Evolutionary conservation across 345 rosid species (phyloP).

Genomic region (Populus euphratica): DNA sequence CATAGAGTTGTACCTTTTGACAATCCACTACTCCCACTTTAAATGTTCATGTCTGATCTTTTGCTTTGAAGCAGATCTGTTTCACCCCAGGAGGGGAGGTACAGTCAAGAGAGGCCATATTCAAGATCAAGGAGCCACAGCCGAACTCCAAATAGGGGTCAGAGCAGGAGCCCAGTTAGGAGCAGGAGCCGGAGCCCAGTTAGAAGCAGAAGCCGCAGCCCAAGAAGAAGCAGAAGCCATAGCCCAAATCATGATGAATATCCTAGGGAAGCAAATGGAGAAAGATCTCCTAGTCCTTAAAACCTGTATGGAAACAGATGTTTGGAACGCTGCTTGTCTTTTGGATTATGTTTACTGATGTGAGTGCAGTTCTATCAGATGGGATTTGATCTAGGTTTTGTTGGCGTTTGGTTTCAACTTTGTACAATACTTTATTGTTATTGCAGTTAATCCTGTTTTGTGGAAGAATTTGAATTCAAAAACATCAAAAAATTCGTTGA

Average conservation of each 20-base stretch:
- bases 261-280: constrained; percentile 40
- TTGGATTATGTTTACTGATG: not conserved
- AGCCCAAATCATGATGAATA: constrained; percentile 37
- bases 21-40: not conserved
- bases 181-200: constrained; percentile 13
- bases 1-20: not conserved
- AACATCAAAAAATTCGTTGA: not conserved
- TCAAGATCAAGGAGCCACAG: constrained; percentile 63
- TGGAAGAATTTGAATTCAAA: not conserved
- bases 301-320: not conserved
- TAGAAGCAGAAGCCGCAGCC: constrained; percentile 18
- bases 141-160: constrained; percentile 45
- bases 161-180: constrained; percentile 10
- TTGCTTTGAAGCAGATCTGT: constrained; percentile 28
- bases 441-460: not conserved
- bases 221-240: constrained; percentile 20
- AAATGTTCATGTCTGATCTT: not conserved
- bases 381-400: constrained; percentile 11
- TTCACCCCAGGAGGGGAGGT: constrained; percentile 29
- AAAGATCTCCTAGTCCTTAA: constrained; percentile 74
- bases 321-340: constrained; percentile 5
- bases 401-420: constrained; percentile 5
- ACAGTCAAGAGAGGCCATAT: constrained; percentile 32
- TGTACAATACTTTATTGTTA: constrained; percentile 7
- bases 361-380: not conserved